Percentiles rank a stretch among this genome's conserved stretches.
Evolutionary conservation across 306 rosid species (phyloP).

Genomic region (Dicorynia guianensis): DNA sequence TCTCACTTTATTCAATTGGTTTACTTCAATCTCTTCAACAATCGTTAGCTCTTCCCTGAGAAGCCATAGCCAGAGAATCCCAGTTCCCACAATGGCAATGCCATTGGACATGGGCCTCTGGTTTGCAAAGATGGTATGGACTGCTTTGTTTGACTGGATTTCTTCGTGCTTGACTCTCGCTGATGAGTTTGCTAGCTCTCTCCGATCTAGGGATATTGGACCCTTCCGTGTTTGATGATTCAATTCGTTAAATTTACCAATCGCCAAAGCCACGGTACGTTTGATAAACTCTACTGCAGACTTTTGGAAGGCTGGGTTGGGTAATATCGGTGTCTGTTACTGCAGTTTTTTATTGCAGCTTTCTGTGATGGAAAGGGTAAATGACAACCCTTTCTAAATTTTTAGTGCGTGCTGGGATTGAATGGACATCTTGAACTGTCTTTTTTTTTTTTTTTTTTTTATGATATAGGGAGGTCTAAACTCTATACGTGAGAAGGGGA

Average conservation of each 20-base stretch:
- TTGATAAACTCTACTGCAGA: background rate
- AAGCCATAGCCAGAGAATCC: background rate
- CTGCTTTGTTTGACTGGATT: conserved; percentile 78
- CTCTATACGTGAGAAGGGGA: too few relatives aligned
- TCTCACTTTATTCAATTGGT: conserved; percentile 38
- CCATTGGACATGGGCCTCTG: conserved; percentile 66
- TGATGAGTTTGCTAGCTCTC: conserved; percentile 83
- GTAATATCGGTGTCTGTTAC: background rate
- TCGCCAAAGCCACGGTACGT: conserved; percentile 44
- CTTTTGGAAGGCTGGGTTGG: background rate
- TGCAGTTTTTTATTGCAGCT: too few relatives aligned
- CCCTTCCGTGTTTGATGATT: conserved; percentile 81
- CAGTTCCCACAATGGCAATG: conserved; percentile 62
- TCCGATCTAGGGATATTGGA: conserved; percentile 89
- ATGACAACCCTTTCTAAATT: background rate
- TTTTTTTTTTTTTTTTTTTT: too few relatives aligned
- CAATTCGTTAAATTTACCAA: conserved; percentile 30
- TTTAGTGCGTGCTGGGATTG: background rate
- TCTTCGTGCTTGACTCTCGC: conserved; percentile 84
- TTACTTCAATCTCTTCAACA: conserved; percentile 21
- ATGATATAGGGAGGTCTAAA: too few relatives aligned
- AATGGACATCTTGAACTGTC: background rate
- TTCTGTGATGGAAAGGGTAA: conserved; percentile 12
- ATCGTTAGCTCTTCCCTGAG: conserved; percentile 32
- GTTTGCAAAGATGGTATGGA: conserved; percentile 82